Evolutionary conservation across 768 basidiomycete genomes (phyloP).

Genomic region (Hydnomerulius pinastri): DNA sequence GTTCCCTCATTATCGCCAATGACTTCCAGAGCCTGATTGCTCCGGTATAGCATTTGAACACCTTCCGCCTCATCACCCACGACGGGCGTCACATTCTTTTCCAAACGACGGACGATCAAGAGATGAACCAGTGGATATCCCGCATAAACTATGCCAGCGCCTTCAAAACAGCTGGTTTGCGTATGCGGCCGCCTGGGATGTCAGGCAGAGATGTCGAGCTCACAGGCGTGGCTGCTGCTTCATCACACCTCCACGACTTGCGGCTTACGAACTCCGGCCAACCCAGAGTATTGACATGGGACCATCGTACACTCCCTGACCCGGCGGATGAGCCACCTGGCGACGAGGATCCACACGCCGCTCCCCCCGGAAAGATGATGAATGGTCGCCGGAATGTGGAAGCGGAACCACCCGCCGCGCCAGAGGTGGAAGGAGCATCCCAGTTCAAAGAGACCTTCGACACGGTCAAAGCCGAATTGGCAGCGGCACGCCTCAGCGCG

Average conservation of each 20-base stretch:
- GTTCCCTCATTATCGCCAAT: conserved; percentile 12
- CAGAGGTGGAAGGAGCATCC: conserved; percentile 59
- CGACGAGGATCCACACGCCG: conserved; percentile 23
- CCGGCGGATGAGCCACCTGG: conserved; percentile 37
- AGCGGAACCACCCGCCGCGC: conserved; percentile 41
- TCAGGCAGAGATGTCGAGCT: conserved; percentile 69
- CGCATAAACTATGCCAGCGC: conserved; percentile 92
- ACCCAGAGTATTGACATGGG: conserved; percentile 40
- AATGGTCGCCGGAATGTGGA: conserved; percentile 17
- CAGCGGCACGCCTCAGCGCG: conserved; percentile 46
- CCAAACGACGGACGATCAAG: conserved; percentile 65
- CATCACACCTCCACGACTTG: conserved; percentile 76
- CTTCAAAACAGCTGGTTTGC: conserved; percentile 83
- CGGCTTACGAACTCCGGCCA: conserved; percentile 36
- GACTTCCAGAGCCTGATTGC: neutral
- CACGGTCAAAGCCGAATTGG: conserved; percentile 83
- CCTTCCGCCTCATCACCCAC: conserved; percentile 75
- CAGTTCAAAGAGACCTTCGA: conserved; percentile 84
- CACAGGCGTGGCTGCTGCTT: conserved; percentile 84
- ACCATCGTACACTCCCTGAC: conserved; percentile 39
- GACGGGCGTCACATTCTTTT: conserved; percentile 83
- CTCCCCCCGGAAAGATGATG: conserved; percentile 33
- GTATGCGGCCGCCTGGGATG: conserved; percentile 76
- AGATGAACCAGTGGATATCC: conserved; percentile 89
- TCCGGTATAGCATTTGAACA: conserved; percentile 55